These are phyloP conservation scores for Sclerotinia subarctica DNA, from an alignment of 2,329 filamentous ascomycete genomes.

Conservation along the genomic window DNA sequence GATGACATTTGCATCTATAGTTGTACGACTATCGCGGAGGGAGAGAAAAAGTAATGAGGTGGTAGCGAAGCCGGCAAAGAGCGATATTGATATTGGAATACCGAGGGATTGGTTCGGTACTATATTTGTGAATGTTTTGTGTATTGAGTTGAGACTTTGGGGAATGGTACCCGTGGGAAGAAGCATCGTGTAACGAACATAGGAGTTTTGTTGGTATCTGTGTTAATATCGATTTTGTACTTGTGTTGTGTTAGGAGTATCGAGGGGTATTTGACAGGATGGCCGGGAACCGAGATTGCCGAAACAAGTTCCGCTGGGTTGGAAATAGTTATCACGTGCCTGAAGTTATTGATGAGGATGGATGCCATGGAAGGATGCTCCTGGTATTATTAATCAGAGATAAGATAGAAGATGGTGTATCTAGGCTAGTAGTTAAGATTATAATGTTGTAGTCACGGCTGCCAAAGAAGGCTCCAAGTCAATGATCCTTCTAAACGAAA, in stretches of 20 bases:
- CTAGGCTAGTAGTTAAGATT: background rate
- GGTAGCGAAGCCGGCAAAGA: constrained; percentile 3
- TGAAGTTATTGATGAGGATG: background rate
- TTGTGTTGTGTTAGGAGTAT: too few species aligned
- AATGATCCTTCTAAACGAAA: background rate
- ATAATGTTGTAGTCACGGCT: background rate
- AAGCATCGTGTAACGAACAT: background rate
- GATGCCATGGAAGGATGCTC: background rate
- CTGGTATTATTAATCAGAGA: background rate
- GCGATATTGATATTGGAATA: background rate
- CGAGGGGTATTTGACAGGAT: background rate
- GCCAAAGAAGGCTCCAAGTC: background rate
- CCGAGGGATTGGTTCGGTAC: background rate
- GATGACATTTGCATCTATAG: background rate
- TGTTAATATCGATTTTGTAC: background rate
- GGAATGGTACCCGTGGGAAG: constrained; percentile 3
- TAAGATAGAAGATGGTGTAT: background rate
- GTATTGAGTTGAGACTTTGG: constrained; percentile 3
- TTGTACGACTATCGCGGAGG: background rate
- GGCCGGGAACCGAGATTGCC: background rate
- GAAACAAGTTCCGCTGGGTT: background rate
- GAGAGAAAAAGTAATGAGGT: background rate
- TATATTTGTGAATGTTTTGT: background rate
- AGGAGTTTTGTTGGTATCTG: background rate
- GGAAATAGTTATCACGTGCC: background rate